phyloP scores from a whole-genome alignment of 129 eudicot genomes.

The Flaveria ramosissima region DNA sequence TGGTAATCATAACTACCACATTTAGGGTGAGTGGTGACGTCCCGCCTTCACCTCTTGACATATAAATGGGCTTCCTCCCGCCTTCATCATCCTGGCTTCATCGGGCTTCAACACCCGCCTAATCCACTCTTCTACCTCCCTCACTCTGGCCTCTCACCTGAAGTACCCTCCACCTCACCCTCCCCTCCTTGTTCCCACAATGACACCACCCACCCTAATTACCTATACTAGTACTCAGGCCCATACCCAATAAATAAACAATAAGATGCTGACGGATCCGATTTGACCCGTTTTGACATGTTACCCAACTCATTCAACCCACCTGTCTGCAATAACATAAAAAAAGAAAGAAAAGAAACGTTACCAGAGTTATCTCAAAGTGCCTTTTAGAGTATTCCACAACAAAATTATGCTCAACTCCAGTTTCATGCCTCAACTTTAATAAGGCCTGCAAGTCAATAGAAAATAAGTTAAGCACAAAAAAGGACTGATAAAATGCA shows the following conservation, averaged over 20 bases:
- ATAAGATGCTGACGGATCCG: neutral
- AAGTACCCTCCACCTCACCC: no score
- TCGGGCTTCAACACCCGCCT: no score
- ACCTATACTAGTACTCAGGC: no score
- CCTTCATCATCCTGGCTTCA: no score
- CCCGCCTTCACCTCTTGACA: no score
- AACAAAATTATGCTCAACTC: slow-evolving; percentile 81
- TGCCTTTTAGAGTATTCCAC: slow-evolving; percentile 74
- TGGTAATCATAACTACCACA: neutral
- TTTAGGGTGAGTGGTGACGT: no score
- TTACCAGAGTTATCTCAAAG: slow-evolving; percentile 69
- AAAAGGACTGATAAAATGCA: neutral
- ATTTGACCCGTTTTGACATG: neutral
- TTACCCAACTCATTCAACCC: slow-evolving; percentile 6
- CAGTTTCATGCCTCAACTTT: slow-evolving; percentile 77
- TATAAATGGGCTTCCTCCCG: no score
- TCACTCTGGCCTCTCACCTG: no score
- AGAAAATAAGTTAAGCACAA: slow-evolving; percentile 8
- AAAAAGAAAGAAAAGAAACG: slow-evolving; percentile 11
- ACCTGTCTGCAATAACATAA: slow-evolving; percentile 2
- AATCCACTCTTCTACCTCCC: no score
- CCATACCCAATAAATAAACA: neutral
- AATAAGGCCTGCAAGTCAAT: slow-evolving; percentile 66
- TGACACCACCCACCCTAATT: no score
- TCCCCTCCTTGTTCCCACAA: no score